Evolutionary conservation across 768 basidiomycete genomes (phyloP), one percentile per base, ranked within the genome.

Genomic region (Leccinum rimulosum): DNA sequence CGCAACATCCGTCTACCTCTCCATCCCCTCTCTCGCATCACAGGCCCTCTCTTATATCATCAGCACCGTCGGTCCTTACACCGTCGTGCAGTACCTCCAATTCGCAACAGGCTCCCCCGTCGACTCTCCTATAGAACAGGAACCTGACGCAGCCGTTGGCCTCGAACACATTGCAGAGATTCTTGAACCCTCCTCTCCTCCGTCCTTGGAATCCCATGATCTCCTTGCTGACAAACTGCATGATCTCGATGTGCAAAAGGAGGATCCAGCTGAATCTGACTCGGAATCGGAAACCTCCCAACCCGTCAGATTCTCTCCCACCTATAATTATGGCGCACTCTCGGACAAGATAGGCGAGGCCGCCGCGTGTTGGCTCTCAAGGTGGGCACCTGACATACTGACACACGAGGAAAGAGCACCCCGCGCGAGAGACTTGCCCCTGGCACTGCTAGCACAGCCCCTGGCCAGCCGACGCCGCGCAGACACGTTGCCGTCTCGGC

Each of bases 311-410:
- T 66, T 59, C 22, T 63, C 67, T 14, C 79, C 81, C 2, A 76
- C 75, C 36, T 89, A 86, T 65, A 81, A 86, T 68, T 96, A 97
- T 66, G 95, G 94, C n/a, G 80, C 84, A n/a, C 79, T 94, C 10
- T 90, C 90, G 0, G 85, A 93, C 73, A 95, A 93, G 76, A 91
- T 97, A 57, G 95, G 95, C 12, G 93, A 96, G 73, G 88, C 92
- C 0, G 88, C 88, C 64, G 83, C 84, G 3, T 92, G 89, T 71
- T 98, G 94, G 93, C 77, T 97, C 17, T 81, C 87, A 1, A 79
- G 91, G 48, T 98, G 95, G 95, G 91, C 87, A 0, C 70, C 75
- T 12, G 94, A 97, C 68, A 79, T 96, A 61, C 79, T 96, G n/a
- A 66, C 68, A 9, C 79, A 82, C 33, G 91, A 93, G 66, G 81